Percentiles rank a stretch among this genome's conserved stretches.
phyloP scores from a whole-genome alignment of 2,329 filamentous ascomycete species.

The Thermomyces lanuginosus region DNA sequence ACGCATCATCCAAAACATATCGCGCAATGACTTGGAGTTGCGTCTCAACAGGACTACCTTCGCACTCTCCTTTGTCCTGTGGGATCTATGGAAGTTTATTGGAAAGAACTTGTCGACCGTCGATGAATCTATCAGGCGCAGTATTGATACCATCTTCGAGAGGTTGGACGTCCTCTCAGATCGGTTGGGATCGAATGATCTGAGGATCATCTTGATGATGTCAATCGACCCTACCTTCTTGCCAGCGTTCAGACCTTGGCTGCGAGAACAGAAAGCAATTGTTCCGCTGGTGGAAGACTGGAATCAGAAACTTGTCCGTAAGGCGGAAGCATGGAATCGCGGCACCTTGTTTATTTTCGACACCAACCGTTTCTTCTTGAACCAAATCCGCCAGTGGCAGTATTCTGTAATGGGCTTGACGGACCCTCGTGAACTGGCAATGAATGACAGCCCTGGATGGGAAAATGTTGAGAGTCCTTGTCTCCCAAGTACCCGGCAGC shows the following conservation, averaged over 20 bases:
- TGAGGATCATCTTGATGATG: constrained; percentile 23
- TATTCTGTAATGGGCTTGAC: constrained; percentile 20
- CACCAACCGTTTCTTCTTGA: constrained; percentile 22
- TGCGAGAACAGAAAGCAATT: constrained; percentile 18
- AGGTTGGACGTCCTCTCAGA: constrained; percentile 16
- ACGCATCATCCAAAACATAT: constrained; percentile 9
- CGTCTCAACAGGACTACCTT: constrained; percentile 20
- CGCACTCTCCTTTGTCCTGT: constrained; percentile 22
- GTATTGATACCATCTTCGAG: constrained; percentile 18
- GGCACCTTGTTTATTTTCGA: constrained; percentile 24
- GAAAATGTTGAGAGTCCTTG: constrained; percentile 22
- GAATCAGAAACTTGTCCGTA: constrained; percentile 17
- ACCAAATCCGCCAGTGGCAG: constrained; percentile 25
- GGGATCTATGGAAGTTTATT: constrained; percentile 24
- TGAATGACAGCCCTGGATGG: constrained; percentile 19
- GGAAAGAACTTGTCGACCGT: constrained; percentile 13
- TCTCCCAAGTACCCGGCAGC: constrained; percentile 13
- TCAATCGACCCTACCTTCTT: constrained; percentile 26
- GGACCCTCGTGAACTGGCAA: constrained; percentile 19
- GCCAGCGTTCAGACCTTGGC: constrained; percentile 16
- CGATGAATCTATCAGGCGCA: constrained; percentile 13
- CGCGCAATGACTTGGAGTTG: constrained; percentile 10
- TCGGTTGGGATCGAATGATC: constrained; percentile 13
- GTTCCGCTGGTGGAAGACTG: constrained; percentile 19
- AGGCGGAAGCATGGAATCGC: constrained; percentile 17